Conservation (phyloP, 306 rosid genomes). For the Oemleria cerasiformis region DNA sequence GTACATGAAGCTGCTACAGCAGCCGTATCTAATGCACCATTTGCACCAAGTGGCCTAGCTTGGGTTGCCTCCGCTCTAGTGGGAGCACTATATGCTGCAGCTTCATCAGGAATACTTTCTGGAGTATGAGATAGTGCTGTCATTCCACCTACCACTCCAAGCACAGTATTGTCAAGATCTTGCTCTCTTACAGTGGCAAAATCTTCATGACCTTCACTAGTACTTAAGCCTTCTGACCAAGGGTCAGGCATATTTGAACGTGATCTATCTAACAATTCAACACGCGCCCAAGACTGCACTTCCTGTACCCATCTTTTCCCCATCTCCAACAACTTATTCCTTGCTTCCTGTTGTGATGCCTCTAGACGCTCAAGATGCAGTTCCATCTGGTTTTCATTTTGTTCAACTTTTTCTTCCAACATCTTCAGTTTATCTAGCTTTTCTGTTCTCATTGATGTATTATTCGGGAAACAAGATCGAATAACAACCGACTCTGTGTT, state of each 20-base stretch:
- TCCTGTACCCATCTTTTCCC: slow-evolving; percentile 50
- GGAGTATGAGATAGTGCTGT: slow-evolving; percentile 24
- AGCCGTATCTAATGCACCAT: slow-evolving; percentile 21
- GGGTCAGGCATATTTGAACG: slow-evolving; percentile 18
- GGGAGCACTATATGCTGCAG: slow-evolving; percentile 17
- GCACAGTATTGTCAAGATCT: slow-evolving; percentile 15
- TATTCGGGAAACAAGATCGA: slow-evolving; percentile 22
- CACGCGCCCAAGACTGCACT: slow-evolving; percentile 40
- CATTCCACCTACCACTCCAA: slow-evolving; percentile 24
- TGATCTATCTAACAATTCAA: slow-evolving; percentile 41
- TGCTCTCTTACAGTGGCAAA: slow-evolving; percentile 22
- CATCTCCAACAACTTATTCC: slow-evolving; percentile 32
- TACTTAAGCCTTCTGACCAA: slow-evolving; percentile 32
- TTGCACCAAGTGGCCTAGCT: slow-evolving; percentile 18
- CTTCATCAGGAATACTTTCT: slow-evolving; percentile 26
- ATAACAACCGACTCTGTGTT: slow-evolving; percentile 34
- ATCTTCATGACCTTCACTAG: slow-evolving; percentile 20
- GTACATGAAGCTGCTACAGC: slow-evolving; percentile 22
- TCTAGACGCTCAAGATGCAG: slow-evolving; percentile 43
- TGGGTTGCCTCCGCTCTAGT: slow-evolving; percentile 22
- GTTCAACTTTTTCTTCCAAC: slow-evolving; percentile 34
- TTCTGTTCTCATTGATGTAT: slow-evolving; percentile 32
- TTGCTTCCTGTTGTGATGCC: slow-evolving; percentile 35
- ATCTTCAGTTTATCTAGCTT: slow-evolving; percentile 36
- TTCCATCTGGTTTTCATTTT: slow-evolving; percentile 29